Evolutionary conservation across 2,329 filamentous ascomycete species (phyloP).

Genomic region (Epichloe coenophiala): DNA sequence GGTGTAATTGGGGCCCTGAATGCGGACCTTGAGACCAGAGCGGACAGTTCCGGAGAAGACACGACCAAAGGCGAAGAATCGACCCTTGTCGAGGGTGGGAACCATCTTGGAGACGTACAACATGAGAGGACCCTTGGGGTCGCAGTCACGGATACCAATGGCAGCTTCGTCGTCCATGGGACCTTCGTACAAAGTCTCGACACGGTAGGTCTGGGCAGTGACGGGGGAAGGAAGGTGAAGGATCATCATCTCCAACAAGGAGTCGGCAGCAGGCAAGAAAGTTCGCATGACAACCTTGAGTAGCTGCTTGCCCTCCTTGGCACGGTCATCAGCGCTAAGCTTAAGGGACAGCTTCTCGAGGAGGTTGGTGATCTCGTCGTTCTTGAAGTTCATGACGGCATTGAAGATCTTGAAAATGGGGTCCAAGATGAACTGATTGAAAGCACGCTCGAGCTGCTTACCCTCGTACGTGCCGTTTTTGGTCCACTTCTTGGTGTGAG

Average conservation of each 20-base stretch:
- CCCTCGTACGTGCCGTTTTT: conserved; percentile 73
- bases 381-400: conserved; percentile 97
- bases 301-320: conserved; percentile 92
- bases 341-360: conserved; percentile 92
- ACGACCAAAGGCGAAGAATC: conserved; percentile 99
- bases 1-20: conserved; percentile 97
- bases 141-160: conserved; percentile 96
- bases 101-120: conserved; percentile 99
- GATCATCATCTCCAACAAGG: conserved; percentile 99
- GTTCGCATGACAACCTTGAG: conserved; percentile 98
- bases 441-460: conserved; percentile 88
- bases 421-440: conserved; percentile 99
- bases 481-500: conserved; percentile 99
- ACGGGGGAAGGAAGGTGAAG: conserved; percentile 94
- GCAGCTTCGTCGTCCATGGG: conserved; percentile 81
- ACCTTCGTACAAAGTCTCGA: conserved; percentile 97
- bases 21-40: conserved; percentile 98
- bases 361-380: conserved; percentile 72
- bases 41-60: conserved; percentile 97
- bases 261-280: conserved; percentile 96
- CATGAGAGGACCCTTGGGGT: conserved; percentile 97
- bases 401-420: conserved; percentile 99
- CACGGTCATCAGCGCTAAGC: conserved; percentile 73
- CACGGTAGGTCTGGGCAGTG: conserved; percentile 94
- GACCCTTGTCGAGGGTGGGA: conserved; percentile 97